Evolutionary conservation across 306 rosid genomes (phyloP).

Genomic region (Castanopsis chinensis): DNA sequence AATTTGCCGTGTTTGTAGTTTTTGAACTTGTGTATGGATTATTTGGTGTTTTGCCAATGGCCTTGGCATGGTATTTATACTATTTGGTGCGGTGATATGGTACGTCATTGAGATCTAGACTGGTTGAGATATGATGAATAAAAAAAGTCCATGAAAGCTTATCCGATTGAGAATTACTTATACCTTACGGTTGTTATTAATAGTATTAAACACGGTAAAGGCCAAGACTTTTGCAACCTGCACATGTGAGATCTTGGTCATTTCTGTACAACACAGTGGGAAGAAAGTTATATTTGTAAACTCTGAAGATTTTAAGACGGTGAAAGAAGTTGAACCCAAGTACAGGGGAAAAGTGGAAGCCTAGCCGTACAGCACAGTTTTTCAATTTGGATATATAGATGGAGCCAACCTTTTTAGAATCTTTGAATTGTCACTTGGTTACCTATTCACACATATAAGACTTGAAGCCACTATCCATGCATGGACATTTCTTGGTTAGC

Average conservation of each 20-base stretch:
- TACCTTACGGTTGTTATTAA: background rate
- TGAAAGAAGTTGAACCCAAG: no score
- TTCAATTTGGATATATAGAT: no score
- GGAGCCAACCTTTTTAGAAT: no score
- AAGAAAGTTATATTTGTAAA: background rate
- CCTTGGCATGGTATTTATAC: background rate
- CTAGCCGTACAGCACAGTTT: no score
- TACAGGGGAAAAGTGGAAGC: no score
- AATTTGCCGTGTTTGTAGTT: background rate
- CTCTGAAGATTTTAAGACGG: no score
- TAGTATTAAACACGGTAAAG: background rate
- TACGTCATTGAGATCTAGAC: background rate
- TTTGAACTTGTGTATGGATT: background rate
- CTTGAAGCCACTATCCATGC: no score
- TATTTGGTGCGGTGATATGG: background rate
- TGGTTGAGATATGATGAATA: background rate
- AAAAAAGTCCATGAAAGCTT: background rate
- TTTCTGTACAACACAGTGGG: background rate
- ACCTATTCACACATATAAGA: no score
- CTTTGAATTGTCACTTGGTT: no score
- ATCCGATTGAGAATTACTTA: background rate
- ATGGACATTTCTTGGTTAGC: no score
- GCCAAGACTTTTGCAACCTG: background rate
- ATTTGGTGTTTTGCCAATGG: background rate
- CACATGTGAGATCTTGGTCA: background rate